A percentile compares a stretch with the other conserved stretches of the same genome.
These are phyloP conservation scores for Trypanosoma avium DNA, from an alignment of 208 protist species.

Conservation along the genomic window DNA sequence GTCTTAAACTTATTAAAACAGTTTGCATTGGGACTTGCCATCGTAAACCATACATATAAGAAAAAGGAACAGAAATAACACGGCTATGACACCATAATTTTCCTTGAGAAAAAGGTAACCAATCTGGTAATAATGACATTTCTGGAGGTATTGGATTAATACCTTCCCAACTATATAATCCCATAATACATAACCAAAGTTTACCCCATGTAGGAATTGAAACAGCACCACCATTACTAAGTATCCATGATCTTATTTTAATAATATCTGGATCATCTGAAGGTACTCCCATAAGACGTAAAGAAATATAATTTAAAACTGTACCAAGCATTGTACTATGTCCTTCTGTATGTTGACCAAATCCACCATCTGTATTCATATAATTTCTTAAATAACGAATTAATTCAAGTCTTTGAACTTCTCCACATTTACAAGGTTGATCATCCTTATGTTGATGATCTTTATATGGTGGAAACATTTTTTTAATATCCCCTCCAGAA, in stretches of 20 bases:
- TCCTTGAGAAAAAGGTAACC: slow-evolving; percentile 89
- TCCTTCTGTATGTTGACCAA: slow-evolving; percentile 96
- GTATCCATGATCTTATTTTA: slow-evolving; percentile 83
- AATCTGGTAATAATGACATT: slow-evolving; percentile 92
- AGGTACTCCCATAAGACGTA: slow-evolving; percentile 93
- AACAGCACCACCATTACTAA: slow-evolving; percentile 72
- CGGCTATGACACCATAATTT: slow-evolving; percentile 96
- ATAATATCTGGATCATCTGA: slow-evolving; percentile 53
- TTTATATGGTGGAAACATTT: slow-evolving; percentile 65
- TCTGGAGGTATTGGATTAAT: slow-evolving; percentile 94
- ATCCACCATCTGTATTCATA: slow-evolving; percentile 95
- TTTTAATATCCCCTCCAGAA: slow-evolving; percentile 38
- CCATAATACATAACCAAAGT: slow-evolving; percentile 93
- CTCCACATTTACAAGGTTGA: slow-evolving; percentile 43
- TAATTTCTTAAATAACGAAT: slow-evolving; percentile 94
- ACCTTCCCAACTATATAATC: slow-evolving; percentile 93
- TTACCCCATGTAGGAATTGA: slow-evolving; percentile 97
- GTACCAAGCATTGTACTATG: slow-evolving; percentile 97
- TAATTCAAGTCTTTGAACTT: slow-evolving; percentile 79
- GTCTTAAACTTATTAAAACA: slow-evolving; percentile 68
- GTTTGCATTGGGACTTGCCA: slow-evolving; percentile 53
- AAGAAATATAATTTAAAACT: slow-evolving; percentile 93
- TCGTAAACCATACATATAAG: slow-evolving; percentile 94
- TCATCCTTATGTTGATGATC: slow-evolving; percentile 50
- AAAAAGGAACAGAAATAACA: slow-evolving; percentile 96